These are phyloP conservation scores for Pythium aquatile DNA, from an alignment of 352 stramenopile species.

Conservation along the genomic window DNA sequence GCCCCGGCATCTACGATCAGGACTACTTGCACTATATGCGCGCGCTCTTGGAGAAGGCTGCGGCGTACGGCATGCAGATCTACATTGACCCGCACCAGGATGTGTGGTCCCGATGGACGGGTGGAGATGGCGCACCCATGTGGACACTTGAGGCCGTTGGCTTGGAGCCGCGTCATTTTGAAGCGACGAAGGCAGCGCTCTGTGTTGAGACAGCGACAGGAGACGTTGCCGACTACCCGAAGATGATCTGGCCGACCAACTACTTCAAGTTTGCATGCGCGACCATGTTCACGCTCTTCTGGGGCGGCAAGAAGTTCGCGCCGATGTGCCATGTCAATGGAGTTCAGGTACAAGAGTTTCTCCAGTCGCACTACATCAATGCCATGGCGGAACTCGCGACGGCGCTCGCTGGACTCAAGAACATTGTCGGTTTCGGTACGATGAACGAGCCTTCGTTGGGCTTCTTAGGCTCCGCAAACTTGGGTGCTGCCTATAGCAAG, in stretches of 20 bases:
- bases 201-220: conserved; percentile 55
- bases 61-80: conserved; percentile 67
- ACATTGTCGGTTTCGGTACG: conserved; percentile 89
- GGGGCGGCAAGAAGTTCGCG: conserved; percentile 66
- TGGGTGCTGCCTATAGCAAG: conserved; percentile 49
- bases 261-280: conserved; percentile 89
- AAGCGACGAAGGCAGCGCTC: conserved; percentile 67
- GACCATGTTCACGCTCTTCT: conserved; percentile 94
- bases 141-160: conserved; percentile 87
- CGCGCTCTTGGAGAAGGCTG: conserved; percentile 54
- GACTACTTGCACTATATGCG: conserved; percentile 85
- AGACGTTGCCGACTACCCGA: conserved; percentile 52
- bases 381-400: conserved; percentile 69
- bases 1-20: conserved; percentile 77
- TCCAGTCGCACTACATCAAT: conserved; percentile 87
- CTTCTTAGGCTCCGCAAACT: conserved; percentile 68
- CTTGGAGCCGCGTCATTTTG: conserved; percentile 74
- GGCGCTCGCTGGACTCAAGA: conserved; percentile 58
- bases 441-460: conserved; percentile 90
- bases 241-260: conserved; percentile 93
- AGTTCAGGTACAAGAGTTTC: conserved; percentile 79
- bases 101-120: conserved; percentile 90
- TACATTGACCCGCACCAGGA: conserved; percentile 93
- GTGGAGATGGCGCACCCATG: conserved; percentile 85
- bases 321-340: conserved; percentile 69